These are phyloP conservation scores for Quercus cerris DNA, from an alignment of 306 rosid genomes.

Conservation along the genomic window DNA sequence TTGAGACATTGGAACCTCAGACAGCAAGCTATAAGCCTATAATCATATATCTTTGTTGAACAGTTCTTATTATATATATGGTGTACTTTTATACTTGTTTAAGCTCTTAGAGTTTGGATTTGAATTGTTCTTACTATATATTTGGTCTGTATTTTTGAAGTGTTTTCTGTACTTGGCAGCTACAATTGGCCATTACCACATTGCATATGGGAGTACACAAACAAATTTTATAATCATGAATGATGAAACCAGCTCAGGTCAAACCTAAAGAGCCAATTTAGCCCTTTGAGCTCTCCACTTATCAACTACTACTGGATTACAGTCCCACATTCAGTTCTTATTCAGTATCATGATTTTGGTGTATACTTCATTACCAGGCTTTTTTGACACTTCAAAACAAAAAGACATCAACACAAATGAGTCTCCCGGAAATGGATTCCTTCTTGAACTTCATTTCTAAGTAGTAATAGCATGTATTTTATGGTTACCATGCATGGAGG, in stretches of 20 bases:
- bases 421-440: background rate
- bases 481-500: background rate
- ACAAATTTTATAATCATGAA: background rate
- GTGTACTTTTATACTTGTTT: background rate
- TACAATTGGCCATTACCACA: background rate
- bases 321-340: background rate
- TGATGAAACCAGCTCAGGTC: background rate
- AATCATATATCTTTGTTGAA: background rate
- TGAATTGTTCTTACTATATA: background rate
- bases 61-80: background rate
- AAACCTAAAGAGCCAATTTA: background rate
- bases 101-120: background rate
- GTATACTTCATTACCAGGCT: background rate
- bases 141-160: background rate
- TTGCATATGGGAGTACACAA: background rate
- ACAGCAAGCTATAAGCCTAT: background rate
- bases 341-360: background rate
- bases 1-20: background rate
- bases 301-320: background rate
- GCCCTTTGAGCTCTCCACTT: conserved; percentile 1
- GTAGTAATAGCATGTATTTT: background rate
- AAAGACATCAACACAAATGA: background rate
- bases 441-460: background rate
- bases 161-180: background rate
- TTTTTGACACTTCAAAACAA: background rate